Base-by-base conservation (phyloP, 2,329 filamentous ascomycete genomes). In the Gyromitra esculenta region DNA sequence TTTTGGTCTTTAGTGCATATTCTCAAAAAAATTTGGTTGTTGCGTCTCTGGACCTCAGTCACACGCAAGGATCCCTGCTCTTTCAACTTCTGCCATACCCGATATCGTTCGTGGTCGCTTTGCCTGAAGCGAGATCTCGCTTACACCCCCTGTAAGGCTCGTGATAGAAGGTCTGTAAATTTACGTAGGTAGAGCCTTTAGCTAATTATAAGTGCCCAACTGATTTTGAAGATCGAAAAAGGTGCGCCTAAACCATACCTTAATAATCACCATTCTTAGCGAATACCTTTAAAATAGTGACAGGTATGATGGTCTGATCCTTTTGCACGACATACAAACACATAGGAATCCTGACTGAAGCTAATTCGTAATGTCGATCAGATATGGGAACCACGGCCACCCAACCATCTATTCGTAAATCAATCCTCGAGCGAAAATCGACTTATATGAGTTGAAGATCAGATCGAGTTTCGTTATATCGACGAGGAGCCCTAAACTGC, bases 71-170 rank as follows among this genome's bases (percentile, higher is more conserved):
- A 15, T 37, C 50, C 59, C 52, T 52, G 48, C 45, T 71, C 37
- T 71, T 71, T 48, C 25, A 31, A 31, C 25, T 60, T 37, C 57
- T 70, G 72, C 72, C 65, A 71, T 63, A 75, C 72, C 72, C 65
- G 72, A 75, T 69, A 75, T 75, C 72, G 65, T 37, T 43, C 72
- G 35, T 18, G 43, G 59, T 64, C 43, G 39, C 57, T 75, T 75
- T 75, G 48, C 18, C 60, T 71, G 72, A 39, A 57, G 41, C 39
- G 48, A 75, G 72, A 75, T 75, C 72, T 75, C 72, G 72, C 72
- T 75, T 75, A 75, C 57, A 57, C 39, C 72, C 72, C 67, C 63
- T 60, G 57, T 59, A 65, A 54, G 60, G 52, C 56, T 71, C 43
- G 11, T 31, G 37, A 57, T 8, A 15, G 8, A 21, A 52, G 8